Evolutionary conservation across 208 protist species (phyloP), one percentile per base, ranked within the genome.

Genomic region (Sergeia podlipaevii): DNA sequence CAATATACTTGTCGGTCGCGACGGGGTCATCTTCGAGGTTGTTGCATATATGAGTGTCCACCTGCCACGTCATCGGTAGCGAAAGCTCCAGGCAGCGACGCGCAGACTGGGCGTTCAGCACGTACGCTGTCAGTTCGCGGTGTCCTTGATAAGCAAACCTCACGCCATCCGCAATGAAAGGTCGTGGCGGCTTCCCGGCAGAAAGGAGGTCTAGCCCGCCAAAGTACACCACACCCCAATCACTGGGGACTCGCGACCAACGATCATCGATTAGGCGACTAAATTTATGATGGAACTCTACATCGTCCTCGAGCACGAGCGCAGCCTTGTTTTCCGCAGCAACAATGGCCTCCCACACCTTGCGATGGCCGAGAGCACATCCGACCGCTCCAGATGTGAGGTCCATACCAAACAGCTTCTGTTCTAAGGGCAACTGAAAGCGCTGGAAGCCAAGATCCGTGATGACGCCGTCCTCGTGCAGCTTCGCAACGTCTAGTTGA

Each of bases 401-500:
- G 54, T 96, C 90, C 90, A 96, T 94, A 21, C 90, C 90, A 48
- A 93, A 96, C 3, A 96, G 71, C 60, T 96, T 96, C 50, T 91
- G 55, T 48, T 82, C 80, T 17, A 56, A 54, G 0, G 90, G 86
- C 1, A 93, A 71, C 24, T 78, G 60, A 33, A 81, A 85, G 23
- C 90, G 84, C 39, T 70, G 20, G 33, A 86, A 82, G 37, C 85
- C 90, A n/a, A 82, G 32, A 17, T 90, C 77, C 1, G 74, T 93
- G 36, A 96, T 41, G 3, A 86, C 38, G 13, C 82, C 82, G 6
- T 47, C 37, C 3, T 27, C 20, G 48, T 73, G 62, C 15, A 96
- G 66, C 24, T 41, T 32, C 2, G 67, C 68, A 0, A 89, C 45
- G 51, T 96, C 74, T 5, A 96, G 69, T 1, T 48, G 28, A 10